Evolutionary conservation across 352 stramenopile genomes (phyloP).

Genomic region (Phytophthora crassamura): DNA sequence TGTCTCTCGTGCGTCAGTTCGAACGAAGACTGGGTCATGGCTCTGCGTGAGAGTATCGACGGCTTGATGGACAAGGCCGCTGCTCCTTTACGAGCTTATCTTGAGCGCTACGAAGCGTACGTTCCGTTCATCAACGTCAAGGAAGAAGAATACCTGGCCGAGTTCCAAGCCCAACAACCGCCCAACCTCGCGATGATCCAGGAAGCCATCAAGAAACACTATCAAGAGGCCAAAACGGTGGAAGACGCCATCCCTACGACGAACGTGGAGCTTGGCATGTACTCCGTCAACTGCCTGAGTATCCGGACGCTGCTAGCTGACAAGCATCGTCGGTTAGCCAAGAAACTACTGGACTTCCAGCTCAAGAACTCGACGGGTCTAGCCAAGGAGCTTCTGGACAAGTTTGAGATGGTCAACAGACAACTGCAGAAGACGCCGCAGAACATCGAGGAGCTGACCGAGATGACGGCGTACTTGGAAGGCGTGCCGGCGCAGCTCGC

Average conservation of each 20-base stretch:
- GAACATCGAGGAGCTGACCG: slow-evolving; percentile 93
- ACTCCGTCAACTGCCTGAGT: slow-evolving; percentile 77
- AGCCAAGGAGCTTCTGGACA: slow-evolving; percentile 78
- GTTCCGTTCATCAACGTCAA: slow-evolving; percentile 92
- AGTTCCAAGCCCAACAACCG: slow-evolving; percentile 79
- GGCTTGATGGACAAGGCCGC: slow-evolving; percentile 65
- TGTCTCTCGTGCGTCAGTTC: slow-evolving; percentile 82
- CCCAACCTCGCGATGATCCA: slow-evolving; percentile 75
- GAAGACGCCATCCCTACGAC: slow-evolving; percentile 66
- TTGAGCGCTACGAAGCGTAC: slow-evolving; percentile 85
- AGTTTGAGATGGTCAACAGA: slow-evolving; percentile 85
- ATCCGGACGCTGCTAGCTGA: slow-evolving; percentile 78
- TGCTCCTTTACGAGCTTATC: slow-evolving; percentile 74
- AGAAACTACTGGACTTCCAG: slow-evolving; percentile 81
- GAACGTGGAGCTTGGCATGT: slow-evolving; percentile 85
- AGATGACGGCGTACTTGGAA: slow-evolving; percentile 89
- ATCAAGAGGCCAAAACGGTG: slow-evolving; percentile 59
- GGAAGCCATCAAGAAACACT: slow-evolving; percentile 81
- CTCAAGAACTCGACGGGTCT: slow-evolving; percentile 78
- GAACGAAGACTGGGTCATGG: slow-evolving; percentile 88
- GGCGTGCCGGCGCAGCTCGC: slow-evolving; percentile 67
- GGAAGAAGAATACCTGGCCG: slow-evolving; percentile 81
- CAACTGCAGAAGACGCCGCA: slow-evolving; percentile 88
- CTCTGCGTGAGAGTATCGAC: slow-evolving; percentile 66
- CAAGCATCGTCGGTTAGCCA: slow-evolving; percentile 74